Conservation (phyloP, 2,329 filamentous ascomycete species). For the Pseudogymnoascus sp. region DNA sequence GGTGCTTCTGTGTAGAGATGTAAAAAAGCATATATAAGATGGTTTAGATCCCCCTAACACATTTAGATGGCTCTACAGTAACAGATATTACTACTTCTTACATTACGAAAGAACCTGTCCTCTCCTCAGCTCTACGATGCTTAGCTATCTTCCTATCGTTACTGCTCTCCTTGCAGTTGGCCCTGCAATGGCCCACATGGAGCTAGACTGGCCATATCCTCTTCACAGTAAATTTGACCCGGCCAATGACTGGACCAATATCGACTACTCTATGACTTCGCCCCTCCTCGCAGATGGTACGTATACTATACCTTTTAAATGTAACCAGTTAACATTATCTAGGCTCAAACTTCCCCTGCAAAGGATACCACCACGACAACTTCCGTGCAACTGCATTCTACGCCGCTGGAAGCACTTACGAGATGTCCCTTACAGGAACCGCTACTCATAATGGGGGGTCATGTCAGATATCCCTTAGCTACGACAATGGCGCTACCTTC, state of each 20-base stretch:
- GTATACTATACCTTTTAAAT: not conserved
- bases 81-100: not conserved
- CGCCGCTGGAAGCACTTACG: not conserved
- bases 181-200: constrained; percentile 4
- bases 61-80: not conserved
- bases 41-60: not conserved
- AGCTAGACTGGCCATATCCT: not conserved
- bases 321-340: not conserved
- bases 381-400: not conserved
- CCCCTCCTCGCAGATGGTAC: constrained; percentile 6
- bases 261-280: not conserved
- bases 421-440: constrained; percentile 31
- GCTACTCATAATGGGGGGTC: constrained; percentile 50
- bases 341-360: constrained; percentile 8
- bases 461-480: constrained; percentile 55
- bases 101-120: not conserved
- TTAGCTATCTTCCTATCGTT: not conserved
- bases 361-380: not conserved
- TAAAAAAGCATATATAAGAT: not conserved
- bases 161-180: not conserved
- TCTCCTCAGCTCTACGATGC: not conserved
- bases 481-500: constrained; percentile 51
- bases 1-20: not conserved
- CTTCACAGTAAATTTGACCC: not conserved
- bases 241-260: not conserved